phyloP scores from a whole-genome alignment of 2,329 filamentous ascomycete genomes.

The Cephalotrichum gorgonifer region DNA sequence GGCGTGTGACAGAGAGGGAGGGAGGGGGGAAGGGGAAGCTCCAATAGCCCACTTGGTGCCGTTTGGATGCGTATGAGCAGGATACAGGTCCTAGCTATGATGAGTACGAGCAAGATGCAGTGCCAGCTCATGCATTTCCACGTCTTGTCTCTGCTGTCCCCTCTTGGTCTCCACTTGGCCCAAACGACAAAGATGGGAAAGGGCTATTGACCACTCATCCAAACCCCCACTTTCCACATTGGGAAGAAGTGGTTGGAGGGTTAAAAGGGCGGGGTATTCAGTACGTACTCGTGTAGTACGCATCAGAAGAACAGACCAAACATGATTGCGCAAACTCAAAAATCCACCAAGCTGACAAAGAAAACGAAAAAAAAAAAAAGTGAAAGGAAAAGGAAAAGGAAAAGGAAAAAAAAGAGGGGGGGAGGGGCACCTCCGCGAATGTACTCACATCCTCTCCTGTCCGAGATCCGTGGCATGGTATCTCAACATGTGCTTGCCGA shows the following conservation, averaged over 20 bases:
- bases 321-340: too few relatives aligned
- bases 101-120: too few relatives aligned
- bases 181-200: too few relatives aligned
- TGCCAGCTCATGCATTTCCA: conserved; percentile 10
- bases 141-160: neutral
- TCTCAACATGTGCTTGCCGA: conserved; percentile 76
- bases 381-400: neutral
- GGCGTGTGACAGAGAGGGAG: neutral
- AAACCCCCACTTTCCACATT: too few relatives aligned
- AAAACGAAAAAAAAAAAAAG: conserved; percentile 5
- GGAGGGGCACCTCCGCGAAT: neutral
- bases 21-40: neutral
- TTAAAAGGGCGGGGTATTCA: too few relatives aligned
- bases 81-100: too few relatives aligned
- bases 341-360: neutral
- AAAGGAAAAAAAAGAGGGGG: conserved; percentile 5
- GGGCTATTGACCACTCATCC: too few relatives aligned
- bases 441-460: conserved; percentile 65
- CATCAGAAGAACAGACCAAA: neutral
- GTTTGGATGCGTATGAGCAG: neutral
- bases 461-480: conserved; percentile 54
- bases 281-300: too few relatives aligned
- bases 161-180: too few relatives aligned
- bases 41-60: neutral
- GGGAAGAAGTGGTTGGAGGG: too few relatives aligned